phyloP scores from a whole-genome alignment of 768 basidiomycete species.

The Podaxis pistillaris region DNA sequence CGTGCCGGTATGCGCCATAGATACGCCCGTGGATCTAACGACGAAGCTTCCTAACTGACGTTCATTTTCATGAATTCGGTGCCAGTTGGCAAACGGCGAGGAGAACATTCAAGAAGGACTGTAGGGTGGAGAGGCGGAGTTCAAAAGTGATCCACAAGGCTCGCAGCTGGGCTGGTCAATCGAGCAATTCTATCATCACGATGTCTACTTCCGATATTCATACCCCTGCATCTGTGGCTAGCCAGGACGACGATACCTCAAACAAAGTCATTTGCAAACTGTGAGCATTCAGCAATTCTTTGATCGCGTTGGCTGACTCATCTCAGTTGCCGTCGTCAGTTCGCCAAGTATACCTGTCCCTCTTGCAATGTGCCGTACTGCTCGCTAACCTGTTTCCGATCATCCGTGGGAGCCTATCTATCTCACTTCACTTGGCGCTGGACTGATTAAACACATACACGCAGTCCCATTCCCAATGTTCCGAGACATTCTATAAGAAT shows the following conservation, averaged over 20 bases:
- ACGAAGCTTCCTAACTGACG: too few species aligned
- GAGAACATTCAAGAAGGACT: neutral
- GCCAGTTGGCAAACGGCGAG: too few species aligned
- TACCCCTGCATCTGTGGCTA: constrained; percentile 10
- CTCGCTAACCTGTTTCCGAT: constrained; percentile 76
- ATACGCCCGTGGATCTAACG: too few species aligned
- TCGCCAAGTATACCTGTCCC: constrained; percentile 81
- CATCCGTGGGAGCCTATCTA: constrained; percentile 45
- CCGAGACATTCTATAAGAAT: constrained; percentile 78
- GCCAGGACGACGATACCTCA: constrained; percentile 1
- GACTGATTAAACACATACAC: neutral
- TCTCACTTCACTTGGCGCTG: neutral
- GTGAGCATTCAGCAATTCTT: constrained; percentile 1
- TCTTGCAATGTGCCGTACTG: constrained; percentile 81
- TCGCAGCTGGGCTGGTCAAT: neutral
- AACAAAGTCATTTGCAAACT: constrained; percentile 18
- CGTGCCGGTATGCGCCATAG: neutral
- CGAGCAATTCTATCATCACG: neutral
- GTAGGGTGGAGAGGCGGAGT: neutral
- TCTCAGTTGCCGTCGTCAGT: constrained; percentile 68
- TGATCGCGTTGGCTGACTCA: neutral
- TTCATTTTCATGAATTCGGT: too few species aligned
- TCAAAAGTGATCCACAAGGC: neutral
- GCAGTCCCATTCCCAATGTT: constrained; percentile 68
- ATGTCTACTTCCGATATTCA: constrained; percentile 13